These are phyloP conservation scores for Tolypocladium tundrense DNA, from an alignment of 2,329 filamentous ascomycete genomes.

Conservation along the genomic window DNA sequence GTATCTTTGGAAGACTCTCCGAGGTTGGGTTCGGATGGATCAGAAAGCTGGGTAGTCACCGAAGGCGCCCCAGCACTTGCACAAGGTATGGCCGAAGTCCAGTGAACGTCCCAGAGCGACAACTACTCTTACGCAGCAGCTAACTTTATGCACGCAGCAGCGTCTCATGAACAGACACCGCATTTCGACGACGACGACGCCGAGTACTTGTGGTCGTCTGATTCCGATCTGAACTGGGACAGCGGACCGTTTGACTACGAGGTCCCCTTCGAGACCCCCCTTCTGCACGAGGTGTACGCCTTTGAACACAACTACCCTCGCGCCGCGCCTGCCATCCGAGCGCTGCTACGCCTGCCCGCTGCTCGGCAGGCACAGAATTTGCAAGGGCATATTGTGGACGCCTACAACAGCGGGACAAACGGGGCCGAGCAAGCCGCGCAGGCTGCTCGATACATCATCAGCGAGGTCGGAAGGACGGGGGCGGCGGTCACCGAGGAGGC, in stretches of 20 bases:
- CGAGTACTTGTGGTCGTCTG: neutral
- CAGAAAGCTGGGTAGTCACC: too few species aligned
- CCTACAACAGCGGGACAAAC: neutral
- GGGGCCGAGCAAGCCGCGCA: neutral
- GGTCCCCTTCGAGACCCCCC: conserved; percentile 3
- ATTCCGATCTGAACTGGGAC: conserved; percentile 1
- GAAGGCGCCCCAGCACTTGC: too few species aligned
- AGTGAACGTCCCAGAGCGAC: too few species aligned
- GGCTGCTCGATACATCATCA: neutral
- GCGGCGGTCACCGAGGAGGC: neutral
- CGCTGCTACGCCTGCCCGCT: neutral
- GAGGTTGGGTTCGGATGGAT: too few species aligned
- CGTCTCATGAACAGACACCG: neutral
- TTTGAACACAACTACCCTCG: conserved; percentile 1
- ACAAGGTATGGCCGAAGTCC: too few species aligned
- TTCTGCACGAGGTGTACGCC: neutral
- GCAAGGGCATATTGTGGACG: neutral
- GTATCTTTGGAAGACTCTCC: too few species aligned
- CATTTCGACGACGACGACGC: conserved; percentile 2
- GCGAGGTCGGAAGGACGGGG: neutral
- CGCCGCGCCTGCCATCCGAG: neutral
- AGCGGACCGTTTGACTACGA: conserved; percentile 1
- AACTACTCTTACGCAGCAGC: too few species aligned
- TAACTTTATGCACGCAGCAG: too few species aligned
- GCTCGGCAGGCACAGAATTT: neutral